Percentiles rank a stretch among this genome's conserved stretches.
phyloP scores from a whole-genome alignment of 179 eudicot species.

The Actinidia arguta region DNA sequence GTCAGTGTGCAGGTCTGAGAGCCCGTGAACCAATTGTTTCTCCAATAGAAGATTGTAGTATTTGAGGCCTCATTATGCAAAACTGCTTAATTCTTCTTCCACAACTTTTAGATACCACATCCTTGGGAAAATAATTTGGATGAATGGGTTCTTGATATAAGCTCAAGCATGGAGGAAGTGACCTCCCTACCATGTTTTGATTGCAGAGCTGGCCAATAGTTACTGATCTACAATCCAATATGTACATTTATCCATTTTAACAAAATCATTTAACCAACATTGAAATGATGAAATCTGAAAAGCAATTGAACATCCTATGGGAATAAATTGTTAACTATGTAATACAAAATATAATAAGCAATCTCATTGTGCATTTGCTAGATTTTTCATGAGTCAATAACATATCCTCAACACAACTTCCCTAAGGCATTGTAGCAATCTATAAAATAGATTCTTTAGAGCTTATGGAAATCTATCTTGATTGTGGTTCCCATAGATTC shows the following conservation, averaged over 20 bases:
- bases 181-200: slow-evolving; percentile 40
- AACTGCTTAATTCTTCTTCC: slow-evolving; percentile 23
- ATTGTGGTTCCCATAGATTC: too few relatives aligned
- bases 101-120: slow-evolving; percentile 14
- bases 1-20: slow-evolving; percentile 79
- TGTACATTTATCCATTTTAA: neutral
- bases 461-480: too few relatives aligned
- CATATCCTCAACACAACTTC: neutral
- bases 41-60: slow-evolving; percentile 29
- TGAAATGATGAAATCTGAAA: too few relatives aligned
- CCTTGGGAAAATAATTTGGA: slow-evolving; percentile 17
- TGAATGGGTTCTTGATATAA: slow-evolving; percentile 22
- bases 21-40: slow-evolving; percentile 38
- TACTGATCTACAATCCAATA: neutral
- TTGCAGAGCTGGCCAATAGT: neutral
- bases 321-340: neutral
- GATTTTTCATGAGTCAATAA: neutral
- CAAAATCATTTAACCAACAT: too few relatives aligned
- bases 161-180: slow-evolving; percentile 34
- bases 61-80: slow-evolving; percentile 32
- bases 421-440: too few relatives aligned
- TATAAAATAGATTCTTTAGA: too few relatives aligned
- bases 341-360: neutral
- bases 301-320: neutral
- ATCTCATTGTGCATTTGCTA: neutral